Evolutionary conservation across 2,329 filamentous ascomycete species (phyloP).

Genomic region (Thielaviopsis populi): DNA sequence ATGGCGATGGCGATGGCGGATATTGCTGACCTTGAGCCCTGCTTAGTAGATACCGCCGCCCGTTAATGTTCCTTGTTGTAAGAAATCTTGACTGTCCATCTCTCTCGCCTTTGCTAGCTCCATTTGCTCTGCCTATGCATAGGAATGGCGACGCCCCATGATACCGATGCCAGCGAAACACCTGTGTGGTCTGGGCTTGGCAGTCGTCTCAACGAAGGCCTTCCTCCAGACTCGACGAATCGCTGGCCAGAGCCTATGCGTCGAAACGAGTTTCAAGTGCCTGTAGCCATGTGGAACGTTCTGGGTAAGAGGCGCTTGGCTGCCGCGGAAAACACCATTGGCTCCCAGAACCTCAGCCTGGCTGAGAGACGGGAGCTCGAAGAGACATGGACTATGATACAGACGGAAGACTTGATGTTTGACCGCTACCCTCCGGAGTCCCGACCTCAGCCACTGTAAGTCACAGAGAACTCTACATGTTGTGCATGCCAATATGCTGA

Average conservation of each 20-base stretch:
- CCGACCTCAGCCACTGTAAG: slow-evolving; percentile 15
- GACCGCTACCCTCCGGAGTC: slow-evolving; percentile 16
- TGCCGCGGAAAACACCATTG: slow-evolving; percentile 12
- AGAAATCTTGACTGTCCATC: neutral
- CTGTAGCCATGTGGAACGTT: slow-evolving; percentile 16
- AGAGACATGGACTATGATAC: slow-evolving; percentile 17
- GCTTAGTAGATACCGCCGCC: neutral
- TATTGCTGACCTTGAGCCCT: neutral
- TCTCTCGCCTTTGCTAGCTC: neutral
- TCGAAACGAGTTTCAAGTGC: slow-evolving; percentile 13
- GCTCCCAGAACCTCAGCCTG: slow-evolving; percentile 12
- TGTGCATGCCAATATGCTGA: slow-evolving; percentile 1
- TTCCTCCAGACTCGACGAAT: slow-evolving; percentile 11
- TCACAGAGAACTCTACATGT: neutral
- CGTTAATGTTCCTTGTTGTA: neutral
- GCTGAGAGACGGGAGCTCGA: slow-evolving; percentile 15
- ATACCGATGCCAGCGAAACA: neutral
- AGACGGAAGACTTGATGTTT: slow-evolving; percentile 15
- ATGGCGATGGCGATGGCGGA: neutral
- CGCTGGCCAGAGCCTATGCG: slow-evolving; percentile 15
- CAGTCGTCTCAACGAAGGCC: slow-evolving; percentile 8
- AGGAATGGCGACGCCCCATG: neutral
- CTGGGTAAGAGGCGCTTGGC: slow-evolving; percentile 10
- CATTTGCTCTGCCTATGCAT: neutral
- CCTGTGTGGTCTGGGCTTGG: neutral